phyloP scores from a whole-genome alignment of 768 basidiomycete species.

The Tylopilus cervinicoccineus region DNA sequence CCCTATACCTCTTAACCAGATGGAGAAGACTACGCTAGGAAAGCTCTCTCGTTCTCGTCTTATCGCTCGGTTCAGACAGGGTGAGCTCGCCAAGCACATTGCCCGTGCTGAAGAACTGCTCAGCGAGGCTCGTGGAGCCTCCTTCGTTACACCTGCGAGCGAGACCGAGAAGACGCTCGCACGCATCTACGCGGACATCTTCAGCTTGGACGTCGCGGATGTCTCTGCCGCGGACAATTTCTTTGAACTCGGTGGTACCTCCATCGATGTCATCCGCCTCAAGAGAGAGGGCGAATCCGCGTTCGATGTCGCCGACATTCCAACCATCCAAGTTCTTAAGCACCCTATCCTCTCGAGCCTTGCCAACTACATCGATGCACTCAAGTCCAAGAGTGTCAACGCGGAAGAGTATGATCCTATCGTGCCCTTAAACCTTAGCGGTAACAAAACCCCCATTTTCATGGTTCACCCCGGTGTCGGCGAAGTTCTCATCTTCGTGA shows the following conservation, averaged over 20 bases:
- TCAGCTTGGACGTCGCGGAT: conserved; percentile 21
- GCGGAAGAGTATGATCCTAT: conserved; percentile 36
- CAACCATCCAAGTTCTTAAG: conserved; percentile 39
- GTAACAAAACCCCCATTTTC: conserved; percentile 40
- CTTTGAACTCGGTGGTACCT: conserved; percentile 42
- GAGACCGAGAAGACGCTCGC: conserved; percentile 29
- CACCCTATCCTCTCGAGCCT: conserved; percentile 29
- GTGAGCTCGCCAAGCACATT: conserved; percentile 30
- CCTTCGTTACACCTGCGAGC: conserved; percentile 18
- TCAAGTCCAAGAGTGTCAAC: conserved; percentile 18
- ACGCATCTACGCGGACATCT: conserved; percentile 30
- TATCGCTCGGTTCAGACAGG: conserved; percentile 33
- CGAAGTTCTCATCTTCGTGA: conserved; percentile 39
- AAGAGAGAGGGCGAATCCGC: conserved; percentile 26
- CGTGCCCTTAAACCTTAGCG: conserved; percentile 36
- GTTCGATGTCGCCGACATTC: conserved; percentile 31
- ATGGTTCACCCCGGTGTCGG: conserved; percentile 44
- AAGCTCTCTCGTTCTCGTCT: conserved; percentile 41
- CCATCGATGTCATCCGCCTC: conserved; percentile 35
- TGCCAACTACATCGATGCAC: conserved; percentile 29
- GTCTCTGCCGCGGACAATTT: conserved; percentile 32
- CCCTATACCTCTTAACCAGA: conserved; percentile 35
- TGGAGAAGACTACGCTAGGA: conserved; percentile 43
- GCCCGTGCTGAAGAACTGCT: conserved; percentile 25
- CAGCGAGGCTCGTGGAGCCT: conserved; percentile 19